Evolutionary conservation across 2,329 filamentous ascomycete genomes (phyloP), one percentile per base, ranked within the genome.

Genomic region (Colletotrichum karsti): DNA sequence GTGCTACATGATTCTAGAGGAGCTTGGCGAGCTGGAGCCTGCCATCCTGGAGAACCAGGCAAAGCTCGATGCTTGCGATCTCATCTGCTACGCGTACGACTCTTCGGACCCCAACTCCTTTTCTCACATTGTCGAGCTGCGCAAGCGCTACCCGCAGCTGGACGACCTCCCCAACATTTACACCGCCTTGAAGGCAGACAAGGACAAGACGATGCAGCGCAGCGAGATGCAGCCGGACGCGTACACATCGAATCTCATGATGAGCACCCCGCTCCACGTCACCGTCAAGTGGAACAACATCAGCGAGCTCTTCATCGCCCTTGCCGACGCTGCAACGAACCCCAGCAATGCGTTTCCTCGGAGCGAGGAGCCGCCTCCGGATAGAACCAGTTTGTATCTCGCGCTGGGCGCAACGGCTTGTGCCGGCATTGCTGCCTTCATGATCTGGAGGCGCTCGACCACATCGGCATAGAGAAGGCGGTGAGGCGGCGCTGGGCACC

Each of bases 41-140:
- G 96, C 96, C 12, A 94, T 98, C 61, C 84, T 99, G 3, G 96
- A 98, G 63, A 99, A 99, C 76, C 90, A 91, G 75, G 88, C 90
- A 48, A 97, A 97, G 79, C 86, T 99, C 13, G 94, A 97, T 74
- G 91, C 94, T 6, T 98, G 95, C 79, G 96, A 99, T 79, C 87
- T 99, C 24, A 88, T 99, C 50, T 97, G 95, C 80, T 98, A 97
- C 80, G 91, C 94, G 1, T 99, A 98, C 81, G 96, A 99, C 82
- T 98, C 95, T 2, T 97, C 94, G 1, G 95, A 99, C 70, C 95
- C 96, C 0, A 95, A 98, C 78, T 97, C 94, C 4, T 99, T 99
- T 79, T 90, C 92, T 1, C 95, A 98, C 76, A 94, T 99, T 59
- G 92, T 95, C 39, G 88, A 92, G 18, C 84, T 98, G 54, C 91